Percentiles rank a stretch among this genome's conserved stretches.
phyloP scores from a whole-genome alignment of 768 basidiomycete species.

The Kwoniella sp. region DNA sequence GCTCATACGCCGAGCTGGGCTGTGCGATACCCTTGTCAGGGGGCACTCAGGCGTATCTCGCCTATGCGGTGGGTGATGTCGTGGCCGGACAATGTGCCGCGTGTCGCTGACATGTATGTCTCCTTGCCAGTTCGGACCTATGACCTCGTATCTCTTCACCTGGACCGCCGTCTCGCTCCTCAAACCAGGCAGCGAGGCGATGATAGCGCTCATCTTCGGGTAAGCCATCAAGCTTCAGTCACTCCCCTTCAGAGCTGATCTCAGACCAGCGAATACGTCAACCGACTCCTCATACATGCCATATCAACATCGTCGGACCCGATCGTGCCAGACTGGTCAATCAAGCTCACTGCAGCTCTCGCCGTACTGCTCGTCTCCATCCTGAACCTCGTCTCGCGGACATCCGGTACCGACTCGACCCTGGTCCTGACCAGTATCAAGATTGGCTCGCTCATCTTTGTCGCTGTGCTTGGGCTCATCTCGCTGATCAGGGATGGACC shows the following conservation, averaged over 20 bases:
- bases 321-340: slow-evolving; percentile 76
- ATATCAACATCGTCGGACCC: slow-evolving; percentile 53
- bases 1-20: slow-evolving; percentile 87
- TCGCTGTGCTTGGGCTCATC: slow-evolving; percentile 73
- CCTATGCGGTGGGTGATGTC: slow-evolving; percentile 65
- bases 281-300: slow-evolving; percentile 76
- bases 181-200: slow-evolving; percentile 61
- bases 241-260: not conserved
- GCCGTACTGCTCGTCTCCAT: slow-evolving; percentile 68
- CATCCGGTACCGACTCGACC: slow-evolving; percentile 71
- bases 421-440: slow-evolving; percentile 87
- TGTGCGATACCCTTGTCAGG: slow-evolving; percentile 70
- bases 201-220: slow-evolving; percentile 67
- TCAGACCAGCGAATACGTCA: slow-evolving; percentile 69
- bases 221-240: too few relatives aligned
- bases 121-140: slow-evolving; percentile 50
- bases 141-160: slow-evolving; percentile 76
- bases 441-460: slow-evolving; percentile 52
- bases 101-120: too few relatives aligned
- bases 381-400: slow-evolving; percentile 74
- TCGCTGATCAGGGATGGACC: slow-evolving; percentile 47
- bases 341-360: slow-evolving; percentile 74
- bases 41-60: slow-evolving; percentile 69
- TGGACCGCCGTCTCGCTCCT: slow-evolving; percentile 90
- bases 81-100: too few relatives aligned